A percentile compares a stretch with the other conserved stretches of the same genome.
These are phyloP conservation scores for Globisporangium uncinulatum DNA, from an alignment of 352 stramenopile genomes.

Conservation along the genomic window DNA sequence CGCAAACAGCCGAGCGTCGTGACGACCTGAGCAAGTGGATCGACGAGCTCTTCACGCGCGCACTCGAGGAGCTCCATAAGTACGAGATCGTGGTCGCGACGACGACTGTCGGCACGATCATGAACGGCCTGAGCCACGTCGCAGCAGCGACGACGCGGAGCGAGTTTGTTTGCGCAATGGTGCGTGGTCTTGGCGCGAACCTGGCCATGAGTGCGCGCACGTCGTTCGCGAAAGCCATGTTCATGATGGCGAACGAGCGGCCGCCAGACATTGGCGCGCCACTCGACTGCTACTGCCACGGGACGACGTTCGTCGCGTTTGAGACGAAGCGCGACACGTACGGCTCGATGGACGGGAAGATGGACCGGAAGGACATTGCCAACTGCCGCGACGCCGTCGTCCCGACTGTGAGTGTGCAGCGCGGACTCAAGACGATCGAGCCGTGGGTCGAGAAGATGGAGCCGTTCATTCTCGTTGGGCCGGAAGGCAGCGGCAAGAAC, in stretches of 20 bases:
- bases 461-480: slow-evolving; percentile 94
- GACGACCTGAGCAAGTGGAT: slow-evolving; percentile 82
- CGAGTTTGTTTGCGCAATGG: slow-evolving; percentile 90
- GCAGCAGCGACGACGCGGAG: slow-evolving; percentile 53
- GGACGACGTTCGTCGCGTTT: slow-evolving; percentile 57
- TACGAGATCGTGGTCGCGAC: slow-evolving; percentile 89
- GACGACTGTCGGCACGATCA: slow-evolving; percentile 91
- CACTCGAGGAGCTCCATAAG: slow-evolving; percentile 82
- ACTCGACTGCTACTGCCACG: slow-evolving; percentile 87
- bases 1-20: slow-evolving; percentile 36
- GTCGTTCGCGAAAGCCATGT: slow-evolving; percentile 88
- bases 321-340: slow-evolving; percentile 81
- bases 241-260: slow-evolving; percentile 89
- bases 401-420: slow-evolving; percentile 79
- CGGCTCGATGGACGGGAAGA: slow-evolving; percentile 55
- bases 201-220: slow-evolving; percentile 63
- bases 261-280: slow-evolving; percentile 82
- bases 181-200: slow-evolving; percentile 92
- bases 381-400: slow-evolving; percentile 47
- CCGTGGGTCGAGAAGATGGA: slow-evolving; percentile 91
- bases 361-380: slow-evolving; percentile 44
- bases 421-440: slow-evolving; percentile 82
- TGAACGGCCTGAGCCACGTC: slow-evolving; percentile 90
- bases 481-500: slow-evolving; percentile 93
- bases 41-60: slow-evolving; percentile 89